Evolutionary conservation across 2,329 filamentous ascomycete species (phyloP), one percentile per base, ranked within the genome.

Genomic region (Aspergillus aculeatus): DNA sequence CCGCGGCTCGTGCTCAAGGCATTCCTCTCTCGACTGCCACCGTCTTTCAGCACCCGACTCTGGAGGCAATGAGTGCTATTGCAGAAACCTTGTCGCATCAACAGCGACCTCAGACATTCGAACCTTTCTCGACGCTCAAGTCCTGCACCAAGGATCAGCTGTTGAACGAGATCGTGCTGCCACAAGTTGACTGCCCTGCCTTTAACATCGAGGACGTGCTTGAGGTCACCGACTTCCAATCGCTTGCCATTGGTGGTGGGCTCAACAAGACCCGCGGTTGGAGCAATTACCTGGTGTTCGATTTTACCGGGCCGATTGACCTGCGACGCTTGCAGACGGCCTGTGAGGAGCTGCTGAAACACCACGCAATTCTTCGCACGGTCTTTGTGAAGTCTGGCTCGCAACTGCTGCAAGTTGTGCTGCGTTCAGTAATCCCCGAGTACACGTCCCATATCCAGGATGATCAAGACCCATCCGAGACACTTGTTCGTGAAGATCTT

Each of bases 321-420:
- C 53, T 63, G 14, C 52, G 57, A 10, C 62, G 62, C 7, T 38
- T 64, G 14, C 60, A 60, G 11, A 32, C 38, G 2, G 62, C 58
- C 9, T 68, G 66, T 48, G 32, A 65, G 12, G 21, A 32, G 5
- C 47, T 66, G 11, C 50, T 66, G 11, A 44, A 50, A 2, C 48
- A 60, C 5, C 62, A 66, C 82, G 69, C 79, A 74, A 82, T 84
- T 29, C 75, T 87, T 7, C 81, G 84, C 23, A 85, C 85, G 0
- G 79, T 81, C 0, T 86, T 86, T 57, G 75, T 82, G 2, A 70
- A 76, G 0, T 2, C 77, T 77, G 59, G 71, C 81, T 23, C 74
- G 80, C 26, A 73, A 74, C 9, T 80, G 78, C 57, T 69, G 69
- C 24, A 80, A 73, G 52, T 84, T 77, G 3, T 74, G 70, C 21